Base-by-base conservation (phyloP, 1,139 yeast genomes). In the Candida glucosophila region DNA sequence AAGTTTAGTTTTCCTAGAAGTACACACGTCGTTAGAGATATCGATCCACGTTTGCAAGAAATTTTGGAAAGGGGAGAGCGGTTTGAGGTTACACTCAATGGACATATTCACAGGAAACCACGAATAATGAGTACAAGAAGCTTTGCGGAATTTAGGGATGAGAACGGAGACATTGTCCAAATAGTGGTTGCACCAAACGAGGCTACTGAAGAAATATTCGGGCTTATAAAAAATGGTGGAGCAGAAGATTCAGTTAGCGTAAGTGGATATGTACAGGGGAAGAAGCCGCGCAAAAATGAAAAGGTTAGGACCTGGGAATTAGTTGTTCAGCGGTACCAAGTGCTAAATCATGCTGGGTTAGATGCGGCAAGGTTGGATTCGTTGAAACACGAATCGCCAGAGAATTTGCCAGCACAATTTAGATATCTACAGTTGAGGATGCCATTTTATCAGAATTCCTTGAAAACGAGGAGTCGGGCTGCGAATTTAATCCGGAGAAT, bases 31-130 rank as follows among this genome's bases (percentile, higher is more conserved):
- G 42, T 63, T 17, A 23, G 23, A 15, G 39, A 37, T 12, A 35
- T 58, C 6, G 29, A 38, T 12, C 24, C 25, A 8, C 29, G 43
- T 10, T 23, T 44, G 9, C 43, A 37, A 6, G n/a, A n/a, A n/a
- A 14, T n/a, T 12, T 40, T 27, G 14, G 31, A 36, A 23, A 28
- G 27, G n/a, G 29, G 25, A 11, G 29, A 19, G 17, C 32, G 26
- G 16, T 24, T 26, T 3, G 30, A 30, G n/a, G 53, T 68, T 7
- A 53, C 60, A 2, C 41, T 82, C 12, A 70, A 80, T 41, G 97
- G 97, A 0, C 92, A 95, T 81, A 67, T 88, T 14, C 74, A 83
- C 41, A 63, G 70, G 20, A 77, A 77, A 37, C 90, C 95, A 0
- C 67, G 67, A 26, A 40, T 58, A 3, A 44, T 55, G 43, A 52